Evolutionary conservation across 768 basidiomycete species (phyloP), one percentile per base, ranked within the genome.

Genomic region (Leccinum longicurvipes): DNA sequence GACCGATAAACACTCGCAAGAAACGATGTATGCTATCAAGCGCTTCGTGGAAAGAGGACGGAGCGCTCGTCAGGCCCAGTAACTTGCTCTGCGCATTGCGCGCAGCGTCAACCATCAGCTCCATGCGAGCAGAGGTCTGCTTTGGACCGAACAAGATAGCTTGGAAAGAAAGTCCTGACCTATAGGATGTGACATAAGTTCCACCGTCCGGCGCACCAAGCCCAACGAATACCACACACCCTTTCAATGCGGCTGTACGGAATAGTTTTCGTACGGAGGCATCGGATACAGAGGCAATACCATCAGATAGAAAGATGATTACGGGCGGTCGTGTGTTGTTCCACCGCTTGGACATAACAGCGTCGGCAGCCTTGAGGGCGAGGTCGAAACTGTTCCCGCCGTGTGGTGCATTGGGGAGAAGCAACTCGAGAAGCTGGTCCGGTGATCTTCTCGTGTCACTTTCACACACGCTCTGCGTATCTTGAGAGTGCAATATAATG

Each of bases 261-360:
- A 79, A 77, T 1, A 82, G 51, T 17, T 67, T 68, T 45, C 62
- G 72, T 19, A 82, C 67, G 0, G 52, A 58, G 10, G 23, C 12
- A 32, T 81, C 75, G 1, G 54, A 28, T 19, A 78, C 60, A 1
- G 44, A 29, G 23, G 77, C 79, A 60, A 81, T 74, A 0, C 82
- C 83, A 55, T 84, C 82, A 2, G 83, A 84, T 8, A 83, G 71
- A 65, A 84, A 85, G 49, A 84, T 76, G 17, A 84, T 66, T 6
- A 83, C 74, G 0, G 83, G 82, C 2, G 73, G 67, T 46, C 82
- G 58, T 2, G 77, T 70, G 1, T 75, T 72, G 47, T 73, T 77
- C 83, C 81, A 82, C 31, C 74, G 57, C 5, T 59, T 56, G 29
- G 66, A 67, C 73, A 84, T 81, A 21, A 67, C 57, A 0, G n/a